Conservation (phyloP, 2,329 filamentous ascomycete genomes). For the Stenocarpella maydis region DNA sequence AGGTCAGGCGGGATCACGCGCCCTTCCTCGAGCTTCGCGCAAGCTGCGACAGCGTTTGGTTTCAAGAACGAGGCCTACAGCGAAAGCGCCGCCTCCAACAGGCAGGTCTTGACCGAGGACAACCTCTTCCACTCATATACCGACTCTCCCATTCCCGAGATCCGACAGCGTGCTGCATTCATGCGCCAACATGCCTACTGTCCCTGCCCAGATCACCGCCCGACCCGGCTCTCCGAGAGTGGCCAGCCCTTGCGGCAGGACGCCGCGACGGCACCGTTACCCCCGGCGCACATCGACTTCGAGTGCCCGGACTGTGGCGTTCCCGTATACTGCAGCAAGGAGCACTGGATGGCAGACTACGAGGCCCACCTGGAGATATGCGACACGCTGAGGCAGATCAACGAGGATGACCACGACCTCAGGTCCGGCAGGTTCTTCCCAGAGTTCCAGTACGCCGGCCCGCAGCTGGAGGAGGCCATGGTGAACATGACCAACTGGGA, state of each 20-base stretch:
- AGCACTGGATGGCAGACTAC: slow-evolving; percentile 96
- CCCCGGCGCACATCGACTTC: slow-evolving; percentile 86
- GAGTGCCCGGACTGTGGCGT: slow-evolving; percentile 97
- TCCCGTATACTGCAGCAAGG: slow-evolving; percentile 91
- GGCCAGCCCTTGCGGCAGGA: slow-evolving; percentile 65
- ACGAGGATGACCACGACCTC: slow-evolving; percentile 97
- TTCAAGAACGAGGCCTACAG: slow-evolving; percentile 1
- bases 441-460: slow-evolving; percentile 90
- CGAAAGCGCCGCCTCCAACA: slow-evolving; percentile 25
- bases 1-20: slow-evolving; percentile 4
- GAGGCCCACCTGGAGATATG: slow-evolving; percentile 92
- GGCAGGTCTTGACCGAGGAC: slow-evolving; percentile 66
- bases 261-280: slow-evolving; percentile 57
- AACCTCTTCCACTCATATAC: slow-evolving; percentile 95
- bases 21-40: slow-evolving; percentile 31
- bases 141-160: slow-evolving; percentile 85
- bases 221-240: slow-evolving; percentile 74
- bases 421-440: slow-evolving; percentile 89
- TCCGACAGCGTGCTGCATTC: slow-evolving; percentile 85
- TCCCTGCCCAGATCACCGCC: slow-evolving; percentile 86
- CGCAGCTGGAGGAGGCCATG: slow-evolving; percentile 89
- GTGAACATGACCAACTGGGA: slow-evolving; percentile 99
- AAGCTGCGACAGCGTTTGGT: slow-evolving; percentile 27
- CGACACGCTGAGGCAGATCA: slow-evolving; percentile 89
- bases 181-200: slow-evolving; percentile 95